Evolutionary conservation across 805 yeast genomes (phyloP).

Genomic region (Metschnikowia continentalis): DNA sequence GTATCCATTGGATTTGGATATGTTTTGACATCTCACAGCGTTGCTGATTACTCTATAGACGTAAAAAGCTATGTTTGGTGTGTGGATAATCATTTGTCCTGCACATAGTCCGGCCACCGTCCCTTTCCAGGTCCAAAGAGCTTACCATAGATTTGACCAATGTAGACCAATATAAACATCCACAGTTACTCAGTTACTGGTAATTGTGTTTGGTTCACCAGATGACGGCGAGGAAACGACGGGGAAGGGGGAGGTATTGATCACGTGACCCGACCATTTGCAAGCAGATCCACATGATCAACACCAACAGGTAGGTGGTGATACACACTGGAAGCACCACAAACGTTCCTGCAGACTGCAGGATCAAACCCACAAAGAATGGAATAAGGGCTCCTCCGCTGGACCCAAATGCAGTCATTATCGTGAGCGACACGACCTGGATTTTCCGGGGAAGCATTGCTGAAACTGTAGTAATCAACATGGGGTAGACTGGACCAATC

Average conservation of each 20-base stretch:
- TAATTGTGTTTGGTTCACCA: background rate
- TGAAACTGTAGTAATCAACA: constrained; percentile 20
- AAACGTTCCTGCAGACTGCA: constrained; percentile 21
- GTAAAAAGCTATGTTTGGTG: too few species aligned
- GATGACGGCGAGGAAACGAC: background rate
- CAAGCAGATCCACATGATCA: constrained; percentile 15
- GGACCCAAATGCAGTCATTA: constrained; percentile 23
- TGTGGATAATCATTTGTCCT: too few species aligned
- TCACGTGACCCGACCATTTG: background rate
- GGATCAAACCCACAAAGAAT: constrained; percentile 20
- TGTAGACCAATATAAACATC: too few species aligned
- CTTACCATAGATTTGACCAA: too few species aligned
- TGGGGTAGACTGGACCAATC: constrained; percentile 23
- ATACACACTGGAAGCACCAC: constrained; percentile 23
- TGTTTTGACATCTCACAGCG: too few species aligned
- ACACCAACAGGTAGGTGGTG: constrained; percentile 15
- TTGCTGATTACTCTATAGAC: too few species aligned
- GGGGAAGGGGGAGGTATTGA: background rate
- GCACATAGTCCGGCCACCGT: too few species aligned
- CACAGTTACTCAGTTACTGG: too few species aligned
- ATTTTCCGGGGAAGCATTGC: constrained; percentile 22
- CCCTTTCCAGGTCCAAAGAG: background rate
- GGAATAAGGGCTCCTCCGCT: constrained; percentile 25
- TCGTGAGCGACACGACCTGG: constrained; percentile 22
- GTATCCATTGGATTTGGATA: too few species aligned